Conservation (phyloP, 1,139 yeast species). For the Yamadazyma triangularis region DNA sequence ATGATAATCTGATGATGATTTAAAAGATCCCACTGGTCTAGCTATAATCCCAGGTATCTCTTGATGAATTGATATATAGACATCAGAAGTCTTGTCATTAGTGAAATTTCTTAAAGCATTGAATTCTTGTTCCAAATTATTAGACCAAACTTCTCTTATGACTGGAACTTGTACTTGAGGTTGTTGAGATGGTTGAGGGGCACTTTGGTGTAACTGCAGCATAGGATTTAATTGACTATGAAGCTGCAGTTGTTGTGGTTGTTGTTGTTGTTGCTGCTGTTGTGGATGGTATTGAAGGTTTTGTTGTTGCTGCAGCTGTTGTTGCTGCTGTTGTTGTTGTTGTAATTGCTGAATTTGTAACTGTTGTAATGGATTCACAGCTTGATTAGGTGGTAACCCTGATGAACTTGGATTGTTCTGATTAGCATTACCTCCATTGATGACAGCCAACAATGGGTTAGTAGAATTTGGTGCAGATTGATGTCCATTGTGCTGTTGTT, state of each 20-base stretch:
- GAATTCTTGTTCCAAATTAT: constrained; percentile 81
- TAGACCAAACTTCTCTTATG: constrained; percentile 76
- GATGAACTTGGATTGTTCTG: constrained; percentile 1
- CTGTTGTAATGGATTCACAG: constrained; percentile 7
- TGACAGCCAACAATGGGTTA: constrained; percentile 35
- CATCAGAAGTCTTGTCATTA: constrained; percentile 52
- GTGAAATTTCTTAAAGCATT: constrained; percentile 66
- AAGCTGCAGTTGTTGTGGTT: constrained; percentile 7
- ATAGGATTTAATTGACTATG: constrained; percentile 9
- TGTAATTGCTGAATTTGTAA: constrained; percentile 13
- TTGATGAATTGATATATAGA: constrained; percentile 72
- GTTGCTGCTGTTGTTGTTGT: constrained; percentile 24
- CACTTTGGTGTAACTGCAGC: constrained; percentile 10
- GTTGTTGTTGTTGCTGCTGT: constrained; percentile 9
- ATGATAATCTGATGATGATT: constrained; percentile 87
- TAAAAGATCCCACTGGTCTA: constrained; percentile 93
- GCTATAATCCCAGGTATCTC: constrained; percentile 97
- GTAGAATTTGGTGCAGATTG: constrained; percentile 16
- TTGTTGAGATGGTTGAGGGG: constrained; percentile 8
- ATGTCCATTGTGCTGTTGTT: no score
- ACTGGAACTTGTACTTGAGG: constrained; percentile 31
- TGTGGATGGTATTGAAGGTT: constrained; percentile 17
- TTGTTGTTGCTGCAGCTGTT: constrained; percentile 17
- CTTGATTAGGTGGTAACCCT: constrained; percentile 6
- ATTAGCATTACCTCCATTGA: constrained; percentile 23